Conservation (phyloP, 148 eudicot genomes). For the Linanthus parryae region DNA sequence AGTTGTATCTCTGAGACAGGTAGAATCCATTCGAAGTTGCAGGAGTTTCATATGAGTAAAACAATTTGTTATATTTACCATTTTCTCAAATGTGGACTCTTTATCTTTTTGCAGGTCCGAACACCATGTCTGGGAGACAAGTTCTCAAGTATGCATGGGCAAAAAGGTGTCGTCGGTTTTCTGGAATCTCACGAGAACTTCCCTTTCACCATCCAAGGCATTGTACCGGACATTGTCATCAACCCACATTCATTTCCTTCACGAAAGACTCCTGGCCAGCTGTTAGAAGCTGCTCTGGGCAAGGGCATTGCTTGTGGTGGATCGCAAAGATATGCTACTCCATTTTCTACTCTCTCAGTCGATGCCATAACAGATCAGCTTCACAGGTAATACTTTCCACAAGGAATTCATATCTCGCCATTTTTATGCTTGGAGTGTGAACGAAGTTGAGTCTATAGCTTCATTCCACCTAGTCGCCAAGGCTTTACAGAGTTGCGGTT, state of each 20-base stretch:
- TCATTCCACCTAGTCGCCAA: no score
- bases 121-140: constrained; percentile 93
- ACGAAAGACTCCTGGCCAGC: constrained; percentile 91
- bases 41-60: no score
- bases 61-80: no score
- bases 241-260: constrained; percentile 99
- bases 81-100: no score
- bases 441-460: no score
- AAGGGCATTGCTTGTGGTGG: constrained; percentile 89
- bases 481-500: no score
- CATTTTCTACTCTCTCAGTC: constrained; percentile 75
- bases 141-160: constrained; percentile 97
- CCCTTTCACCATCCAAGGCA: constrained; percentile 87
- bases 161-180: constrained; percentile 90
- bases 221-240: constrained; percentile 93
- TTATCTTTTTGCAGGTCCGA: constrained; percentile 90
- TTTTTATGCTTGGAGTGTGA: no score
- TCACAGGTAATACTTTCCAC: constrained; percentile 55
- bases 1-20: constrained; percentile 93
- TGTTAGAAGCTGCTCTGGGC: constrained; percentile 85
- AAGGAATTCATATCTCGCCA: no score
- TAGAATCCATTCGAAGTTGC: no score
- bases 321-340: constrained; percentile 69
- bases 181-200: constrained; percentile 87
- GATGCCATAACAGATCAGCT: constrained; percentile 89